Evolutionary conservation across 805 yeast genomes (phyloP), one percentile per base, ranked within the genome.

Genomic region (Candida railenensis): DNA sequence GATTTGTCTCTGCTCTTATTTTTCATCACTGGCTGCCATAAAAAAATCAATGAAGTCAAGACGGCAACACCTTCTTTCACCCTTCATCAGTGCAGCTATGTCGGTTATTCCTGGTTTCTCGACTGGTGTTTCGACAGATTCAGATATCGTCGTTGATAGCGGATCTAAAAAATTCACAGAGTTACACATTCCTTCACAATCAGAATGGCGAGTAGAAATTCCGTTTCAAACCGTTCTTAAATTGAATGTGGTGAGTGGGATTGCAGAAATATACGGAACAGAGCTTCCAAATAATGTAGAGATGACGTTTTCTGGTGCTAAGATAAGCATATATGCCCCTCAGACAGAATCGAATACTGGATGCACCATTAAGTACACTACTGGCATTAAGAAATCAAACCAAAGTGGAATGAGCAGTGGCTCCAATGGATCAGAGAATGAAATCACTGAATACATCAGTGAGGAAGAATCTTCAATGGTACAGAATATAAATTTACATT

Each of bases 241-340:
- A n/a, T 57, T 87, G 39, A 79, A 71, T 53, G 72, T 83, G 9
- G 48, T 65, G 2, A 67, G 71, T 2, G 99, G 99, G 3, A 75
- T 83, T 2, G 96, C 89, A 1, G 99, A 94, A 67, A 78, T 90
- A 8, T 89, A 86, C 65, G 99, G 99, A 20, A 89, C 97, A 2
- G 99, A 94, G 62, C 76, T 94, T 20, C 87, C 97, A 2, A 71
- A 76, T 37, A 88, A 86, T 48, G 72, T 76, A 1, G 87, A 82
- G 19, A 37, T 68, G 30, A 62, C 58, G 39, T 52, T 72, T 21
- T 54, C 69, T 11, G 77, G 77, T 3, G 67, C 60, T 19, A 72
- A 71, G 49, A 63, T 59, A 47, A 61, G 72, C 22, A 48, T 72
- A 3, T 71, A 65, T 47, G 67, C 76, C 4, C 76, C 76, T 0